Conservation (phyloP, 23 red algal genomes). For the Gracilaria vermiculophylla region DNA sequence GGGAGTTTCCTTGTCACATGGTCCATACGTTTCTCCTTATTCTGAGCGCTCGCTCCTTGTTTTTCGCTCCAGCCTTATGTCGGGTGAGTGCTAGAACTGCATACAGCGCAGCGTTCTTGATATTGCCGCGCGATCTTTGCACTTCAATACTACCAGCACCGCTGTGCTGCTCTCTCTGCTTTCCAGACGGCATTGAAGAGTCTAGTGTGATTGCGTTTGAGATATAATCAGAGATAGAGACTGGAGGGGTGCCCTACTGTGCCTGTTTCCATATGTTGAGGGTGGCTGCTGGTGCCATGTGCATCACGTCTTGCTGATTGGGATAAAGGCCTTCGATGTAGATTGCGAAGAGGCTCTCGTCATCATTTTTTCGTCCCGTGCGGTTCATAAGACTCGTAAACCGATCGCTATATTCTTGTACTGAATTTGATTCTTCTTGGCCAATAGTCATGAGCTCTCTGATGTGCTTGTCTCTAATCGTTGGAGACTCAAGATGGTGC, state of each 20-base stretch:
- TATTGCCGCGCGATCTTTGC: not conserved
- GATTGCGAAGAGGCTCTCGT: slow-evolving; percentile 15
- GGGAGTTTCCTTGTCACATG: too few relatives aligned
- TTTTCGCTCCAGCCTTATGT: not conserved
- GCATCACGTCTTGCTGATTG: slow-evolving; percentile 1
- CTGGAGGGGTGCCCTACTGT: not conserved
- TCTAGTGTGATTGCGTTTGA: slow-evolving; percentile 1
- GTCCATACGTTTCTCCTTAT: not conserved
- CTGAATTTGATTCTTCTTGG: not conserved
- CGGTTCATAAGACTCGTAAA: slow-evolving; percentile 19
- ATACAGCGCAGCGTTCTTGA: not conserved
- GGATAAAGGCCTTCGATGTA: slow-evolving; percentile 6
- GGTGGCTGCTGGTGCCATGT: not conserved
- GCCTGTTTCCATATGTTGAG: slow-evolving; percentile 22
- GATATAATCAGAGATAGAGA: not conserved
- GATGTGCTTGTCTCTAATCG: slow-evolving; percentile 11
- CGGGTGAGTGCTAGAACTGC: not conserved
- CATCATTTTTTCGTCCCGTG: not conserved
- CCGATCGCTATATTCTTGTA: slow-evolving; percentile 19
- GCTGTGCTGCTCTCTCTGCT: not conserved
- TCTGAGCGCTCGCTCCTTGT: not conserved
- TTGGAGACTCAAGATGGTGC: slow-evolving; percentile 24
- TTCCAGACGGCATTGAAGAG: not conserved
- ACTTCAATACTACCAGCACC: not conserved
- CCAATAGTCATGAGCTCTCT: slow-evolving; percentile 16